Evolutionary conservation across 1,284 basidiomycete species (phyloP), one percentile per base, ranked within the genome.

Genomic region (Pseudozyma sp.): DNA sequence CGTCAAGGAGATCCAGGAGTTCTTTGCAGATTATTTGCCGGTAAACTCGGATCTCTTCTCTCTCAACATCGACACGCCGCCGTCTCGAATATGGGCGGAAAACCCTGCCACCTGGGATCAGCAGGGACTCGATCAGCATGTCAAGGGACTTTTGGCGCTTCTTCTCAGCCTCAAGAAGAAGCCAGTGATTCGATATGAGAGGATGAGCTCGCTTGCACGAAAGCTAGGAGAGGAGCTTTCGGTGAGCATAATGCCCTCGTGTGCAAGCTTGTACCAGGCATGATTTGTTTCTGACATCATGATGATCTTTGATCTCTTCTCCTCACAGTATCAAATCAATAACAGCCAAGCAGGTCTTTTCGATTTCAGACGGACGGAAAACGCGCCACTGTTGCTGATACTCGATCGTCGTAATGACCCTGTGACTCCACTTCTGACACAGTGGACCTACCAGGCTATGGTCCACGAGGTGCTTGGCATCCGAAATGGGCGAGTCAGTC

Each of bases 371-470:
- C 85, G 87, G 13, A 87, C 87, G 3, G 87, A 88, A 16, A 86
- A 87, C 1, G 80, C 86, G 10, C 89, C 89, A 5, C 76, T 89
- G n/a, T 81, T 89, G 8, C 79, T 89, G 18, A 87, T 89, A 9
- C 80, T 89, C 13, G 97, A 99, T 87, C 89, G 97, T 60, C 88
- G 96, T 70, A 97, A 97, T 86, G 97, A 99, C 84, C 97, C 97
- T 2, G 94, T 99, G 14, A 99, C 97, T 0, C 97, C 97, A 4
- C 87, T 99, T n/a, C 88, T 99, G 34, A 93, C 93, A 1, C 97
- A 97, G 85, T 99, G 97, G 97, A 99, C 97, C 13, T 99, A 99
- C 86, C 96, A 99, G 85, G 97, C 97, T 1, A 98, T 99, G 96
- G 96, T 98, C 0, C 97, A 99, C 82, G 97, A 99, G 85, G 87